These are phyloP conservation scores for Globisporangium spinosum DNA, from an alignment of 352 stramenopile species.

Conservation along the genomic window DNA sequence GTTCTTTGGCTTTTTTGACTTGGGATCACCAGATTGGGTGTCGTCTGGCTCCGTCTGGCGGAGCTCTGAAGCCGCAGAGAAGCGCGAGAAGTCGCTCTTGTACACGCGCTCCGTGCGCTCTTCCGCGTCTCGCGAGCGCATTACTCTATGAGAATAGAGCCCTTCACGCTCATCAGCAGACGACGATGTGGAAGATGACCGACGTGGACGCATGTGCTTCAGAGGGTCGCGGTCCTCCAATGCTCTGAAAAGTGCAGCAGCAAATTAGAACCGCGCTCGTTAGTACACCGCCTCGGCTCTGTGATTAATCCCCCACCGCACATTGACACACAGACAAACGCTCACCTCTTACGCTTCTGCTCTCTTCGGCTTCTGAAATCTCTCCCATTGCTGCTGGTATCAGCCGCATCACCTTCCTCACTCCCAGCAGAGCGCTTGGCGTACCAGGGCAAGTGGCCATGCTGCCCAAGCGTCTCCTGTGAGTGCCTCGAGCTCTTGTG, in stretches of 20 bases:
- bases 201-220: constrained; percentile 34
- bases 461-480: constrained; percentile 30
- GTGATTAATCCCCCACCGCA: not conserved
- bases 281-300: not conserved
- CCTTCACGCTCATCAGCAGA: not conserved
- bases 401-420: constrained; percentile 9
- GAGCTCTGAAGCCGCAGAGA: not conserved
- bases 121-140: constrained; percentile 9
- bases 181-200: constrained; percentile 3
- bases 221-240: constrained; percentile 34
- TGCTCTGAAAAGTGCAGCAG: constrained; percentile 20
- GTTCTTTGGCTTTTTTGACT: not conserved
- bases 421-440: constrained; percentile 13
- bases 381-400: not conserved
- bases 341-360: constrained; percentile 39
- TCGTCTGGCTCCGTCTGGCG: constrained; percentile 11
- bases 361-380: constrained; percentile 18
- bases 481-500: constrained; percentile 1
- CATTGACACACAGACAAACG: not conserved
- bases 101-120: constrained; percentile 16
- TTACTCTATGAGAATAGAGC: not conserved
- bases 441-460: constrained; percentile 43
- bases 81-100: constrained; percentile 20
- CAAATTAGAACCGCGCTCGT: not conserved
- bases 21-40: not conserved